These are phyloP conservation scores for Microsporum audouinii DNA, from an alignment of 2,329 filamentous ascomycete genomes.

Conservation along the genomic window DNA sequence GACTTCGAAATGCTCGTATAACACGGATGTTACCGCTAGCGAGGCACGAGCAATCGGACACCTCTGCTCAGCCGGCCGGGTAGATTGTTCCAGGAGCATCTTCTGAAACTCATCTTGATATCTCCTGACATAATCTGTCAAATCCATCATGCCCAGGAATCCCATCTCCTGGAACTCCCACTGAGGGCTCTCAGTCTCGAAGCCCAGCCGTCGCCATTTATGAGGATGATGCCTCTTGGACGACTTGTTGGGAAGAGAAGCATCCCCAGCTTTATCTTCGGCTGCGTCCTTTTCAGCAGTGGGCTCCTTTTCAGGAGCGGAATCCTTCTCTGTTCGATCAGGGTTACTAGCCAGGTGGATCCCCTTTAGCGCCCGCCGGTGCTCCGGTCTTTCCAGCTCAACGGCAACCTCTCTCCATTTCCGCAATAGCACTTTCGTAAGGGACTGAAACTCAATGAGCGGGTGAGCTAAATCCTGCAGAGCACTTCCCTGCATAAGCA, in stretches of 20 bases:
- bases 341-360: conserved; percentile 73
- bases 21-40: conserved; percentile 69
- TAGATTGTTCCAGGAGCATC: conserved; percentile 76
- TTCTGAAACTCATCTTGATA: conserved; percentile 91
- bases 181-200: conserved; percentile 77
- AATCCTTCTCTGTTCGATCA: conserved; percentile 40
- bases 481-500: conserved; percentile 86
- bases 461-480: conserved; percentile 84
- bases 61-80: conserved; percentile 56
- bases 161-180: conserved; percentile 76
- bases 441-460: conserved; percentile 79
- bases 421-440: conserved; percentile 75
- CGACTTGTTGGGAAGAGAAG: conserved; percentile 35
- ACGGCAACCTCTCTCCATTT: conserved; percentile 82
- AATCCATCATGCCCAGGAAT: conserved; percentile 92
- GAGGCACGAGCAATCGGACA: conserved; percentile 83
- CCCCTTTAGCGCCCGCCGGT: conserved; percentile 73
- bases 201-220: conserved; percentile 87
- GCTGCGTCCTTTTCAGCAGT: conserved; percentile 17
- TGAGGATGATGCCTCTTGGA: conserved; percentile 69
- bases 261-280: conserved; percentile 27
- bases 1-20: conserved; percentile 94
- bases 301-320: not conserved
- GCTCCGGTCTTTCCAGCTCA: conserved; percentile 76
- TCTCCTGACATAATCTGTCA: conserved; percentile 85